Base-by-base conservation (phyloP, 495 filamentous ascomycete genomes). In the Neurospora intermedia region DNA sequence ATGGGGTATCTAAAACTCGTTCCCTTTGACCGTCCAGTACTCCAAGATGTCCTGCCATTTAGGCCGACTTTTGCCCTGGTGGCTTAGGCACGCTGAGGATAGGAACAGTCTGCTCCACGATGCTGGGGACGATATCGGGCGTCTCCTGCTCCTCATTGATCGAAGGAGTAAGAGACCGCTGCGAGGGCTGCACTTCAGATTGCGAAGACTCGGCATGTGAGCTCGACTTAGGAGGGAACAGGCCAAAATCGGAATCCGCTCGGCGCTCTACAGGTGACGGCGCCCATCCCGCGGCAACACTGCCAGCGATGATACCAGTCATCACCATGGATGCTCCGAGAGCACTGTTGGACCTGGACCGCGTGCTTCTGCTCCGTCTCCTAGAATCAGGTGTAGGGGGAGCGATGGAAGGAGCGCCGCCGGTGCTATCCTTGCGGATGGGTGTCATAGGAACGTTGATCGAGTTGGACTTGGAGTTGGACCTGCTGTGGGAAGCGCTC, bases 261-360 rank as follows among this genome's bases (percentile, higher is more conserved):
- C 75, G 78, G 41, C 82, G 81, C 48, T 94, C 93, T 71, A 96
- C 92, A 0, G 94, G 94, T 69, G 93, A 96, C 15, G 54, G 54
- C 54, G 54, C 54, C 93, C 93, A 97, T 54, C 93, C 93, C 31
- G 85, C 88, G 43, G 89, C 93, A 69, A 97, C 90, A 81, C 91
- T 91, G 70, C 93, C 93, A 43, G 94, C 94, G 72, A 97, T 90
- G 69, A 97, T 89, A 74, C 94, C 94, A 35, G 94, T 91, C 93
- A 92, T 92, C 43, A 94, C 93, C 41, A 92, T 90, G 6, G 93
- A 92, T 3, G 93, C 92, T 11, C 92, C 93, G 69, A 97, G 88
- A 3, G 91, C 89, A 1, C 93, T 96, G 81, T 94, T 97, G 6
- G 93, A 96, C 23, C 94, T 89, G 43, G 94, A 97, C 72, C 94